Percentiles rank a stretch among this genome's conserved stretches.
phyloP scores from a whole-genome alignment of 2,329 filamentous ascomycete genomes.

The Talaromyces islandicus region DNA sequence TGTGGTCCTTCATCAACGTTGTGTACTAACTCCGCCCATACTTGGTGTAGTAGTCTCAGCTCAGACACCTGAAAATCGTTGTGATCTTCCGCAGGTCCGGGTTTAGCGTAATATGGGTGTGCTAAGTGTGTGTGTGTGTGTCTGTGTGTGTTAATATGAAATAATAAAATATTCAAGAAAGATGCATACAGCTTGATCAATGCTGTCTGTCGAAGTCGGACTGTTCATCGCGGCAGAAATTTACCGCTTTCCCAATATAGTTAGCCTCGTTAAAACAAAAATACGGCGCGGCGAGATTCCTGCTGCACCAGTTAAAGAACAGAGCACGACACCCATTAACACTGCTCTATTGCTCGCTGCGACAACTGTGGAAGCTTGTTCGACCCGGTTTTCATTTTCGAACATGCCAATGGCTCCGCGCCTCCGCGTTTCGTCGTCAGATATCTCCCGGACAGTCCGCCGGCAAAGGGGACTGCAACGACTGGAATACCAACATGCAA shows the following conservation, averaged over 20 bases:
- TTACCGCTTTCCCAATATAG: constrained; percentile 14
- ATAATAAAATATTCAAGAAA: too few relatives aligned
- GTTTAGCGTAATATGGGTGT: too few relatives aligned
- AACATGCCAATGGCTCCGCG: constrained; percentile 48
- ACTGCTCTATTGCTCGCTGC: background rate
- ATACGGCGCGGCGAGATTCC: background rate
- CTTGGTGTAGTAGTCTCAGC: too few relatives aligned
- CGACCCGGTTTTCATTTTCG: background rate
- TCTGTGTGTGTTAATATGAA: too few relatives aligned
- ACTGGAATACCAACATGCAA: constrained; percentile 36
- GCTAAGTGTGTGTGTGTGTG: too few relatives aligned
- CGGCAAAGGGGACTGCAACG: constrained; percentile 27
- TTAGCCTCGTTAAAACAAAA: background rate
- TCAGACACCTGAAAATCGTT: too few relatives aligned
- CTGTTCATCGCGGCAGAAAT: constrained; percentile 15
- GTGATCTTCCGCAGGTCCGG: too few relatives aligned
- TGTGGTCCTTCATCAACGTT: too few relatives aligned
- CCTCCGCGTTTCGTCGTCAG: constrained; percentile 37
- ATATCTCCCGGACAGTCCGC: constrained; percentile 29
- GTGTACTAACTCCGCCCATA: too few relatives aligned
- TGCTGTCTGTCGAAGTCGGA: too few relatives aligned
- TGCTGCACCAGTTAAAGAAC: background rate
- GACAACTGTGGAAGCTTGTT: background rate
- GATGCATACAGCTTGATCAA: too few relatives aligned
- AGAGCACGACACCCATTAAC: background rate